Conservation (phyloP, 2,329 filamentous ascomycete species). For the Nakataea oryzae region DNA sequence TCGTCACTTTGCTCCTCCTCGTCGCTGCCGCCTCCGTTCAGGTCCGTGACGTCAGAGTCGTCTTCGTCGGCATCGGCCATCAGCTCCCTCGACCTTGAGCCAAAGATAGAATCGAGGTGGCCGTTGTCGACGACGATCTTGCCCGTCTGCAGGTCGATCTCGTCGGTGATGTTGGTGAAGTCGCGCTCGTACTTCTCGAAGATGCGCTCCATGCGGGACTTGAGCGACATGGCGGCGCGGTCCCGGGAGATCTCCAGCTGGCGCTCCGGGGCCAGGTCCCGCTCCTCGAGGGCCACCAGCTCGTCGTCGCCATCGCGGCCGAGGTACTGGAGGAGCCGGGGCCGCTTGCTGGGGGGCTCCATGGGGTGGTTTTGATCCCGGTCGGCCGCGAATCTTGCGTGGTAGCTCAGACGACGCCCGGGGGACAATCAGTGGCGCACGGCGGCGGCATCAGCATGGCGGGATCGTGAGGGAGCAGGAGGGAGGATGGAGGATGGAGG, state of each 20-base stretch:
- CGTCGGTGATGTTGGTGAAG: constrained; percentile 75
- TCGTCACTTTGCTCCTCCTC: constrained; percentile 24
- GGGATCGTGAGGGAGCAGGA: too few relatives aligned
- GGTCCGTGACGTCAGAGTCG: not conserved
- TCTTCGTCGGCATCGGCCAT: not conserved
- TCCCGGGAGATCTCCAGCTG: constrained; percentile 52
- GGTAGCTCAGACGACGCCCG: not conserved
- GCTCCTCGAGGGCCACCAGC: constrained; percentile 34
- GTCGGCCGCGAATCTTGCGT: not conserved
- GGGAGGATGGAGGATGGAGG: too few relatives aligned
- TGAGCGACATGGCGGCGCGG: constrained; percentile 60
- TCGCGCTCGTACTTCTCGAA: constrained; percentile 82
- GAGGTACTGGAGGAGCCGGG: constrained; percentile 37
- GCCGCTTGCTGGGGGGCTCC: constrained; percentile 51
- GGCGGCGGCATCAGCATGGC: not conserved
- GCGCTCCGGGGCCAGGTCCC: constrained; percentile 39
- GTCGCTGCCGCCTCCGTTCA: constrained; percentile 5
- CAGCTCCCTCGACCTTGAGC: not conserved
- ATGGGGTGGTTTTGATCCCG: constrained; percentile 22
- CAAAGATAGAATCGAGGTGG: constrained; percentile 50
- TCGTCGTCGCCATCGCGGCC: constrained; percentile 29
- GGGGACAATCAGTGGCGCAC: not conserved
- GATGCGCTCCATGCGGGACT: constrained; percentile 77
- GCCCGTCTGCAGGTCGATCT: constrained; percentile 76
- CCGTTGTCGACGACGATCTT: constrained; percentile 85